Conservation (phyloP, 2,329 filamentous ascomycete species). For the Gnomoniopsis smithogilvyi region DNA sequence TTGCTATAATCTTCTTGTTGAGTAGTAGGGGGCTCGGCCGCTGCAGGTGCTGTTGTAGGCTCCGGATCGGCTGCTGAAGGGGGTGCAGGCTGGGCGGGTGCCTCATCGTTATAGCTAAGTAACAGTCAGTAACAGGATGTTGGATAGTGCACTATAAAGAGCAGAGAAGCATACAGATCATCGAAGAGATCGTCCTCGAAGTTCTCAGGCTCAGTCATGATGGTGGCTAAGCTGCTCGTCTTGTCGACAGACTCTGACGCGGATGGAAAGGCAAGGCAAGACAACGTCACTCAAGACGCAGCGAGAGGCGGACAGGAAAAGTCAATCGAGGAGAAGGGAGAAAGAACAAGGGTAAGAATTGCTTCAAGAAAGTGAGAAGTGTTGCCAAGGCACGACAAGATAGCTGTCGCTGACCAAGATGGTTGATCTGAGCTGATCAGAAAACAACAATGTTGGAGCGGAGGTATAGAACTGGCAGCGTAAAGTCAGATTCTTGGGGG, state of each 20-base stretch:
- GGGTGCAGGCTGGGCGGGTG: slow-evolving; percentile 36
- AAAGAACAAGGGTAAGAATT: not conserved
- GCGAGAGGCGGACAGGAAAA: not conserved
- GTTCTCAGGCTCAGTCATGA: slow-evolving; percentile 72
- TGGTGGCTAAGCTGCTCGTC: slow-evolving; percentile 24
- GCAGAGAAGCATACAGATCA: slow-evolving; percentile 64
- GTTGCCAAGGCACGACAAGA: not conserved
- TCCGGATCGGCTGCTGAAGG: slow-evolving; percentile 10
- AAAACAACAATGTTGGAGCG: not conserved
- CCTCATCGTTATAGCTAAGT: slow-evolving; percentile 62
- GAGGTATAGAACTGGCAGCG: not conserved
- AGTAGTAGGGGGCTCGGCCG: slow-evolving; percentile 20
- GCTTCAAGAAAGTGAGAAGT: not conserved
- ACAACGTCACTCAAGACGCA: not conserved
- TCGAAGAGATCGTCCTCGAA: slow-evolving; percentile 89
- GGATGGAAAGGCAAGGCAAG: not conserved
- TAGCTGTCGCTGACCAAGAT: not conserved
- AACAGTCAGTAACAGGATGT: slow-evolving; percentile 12
- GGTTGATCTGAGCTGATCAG: not conserved
- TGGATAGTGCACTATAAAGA: not conserved
- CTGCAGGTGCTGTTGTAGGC: slow-evolving; percentile 24
- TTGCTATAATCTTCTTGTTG: slow-evolving; percentile 24
- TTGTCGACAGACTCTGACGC: not conserved
- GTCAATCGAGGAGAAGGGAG: not conserved
- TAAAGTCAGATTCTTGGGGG: not conserved